Conservation (phyloP, 225 moss, liverwort and hornwort genomes). For the Lunularia cruciata region DNA sequence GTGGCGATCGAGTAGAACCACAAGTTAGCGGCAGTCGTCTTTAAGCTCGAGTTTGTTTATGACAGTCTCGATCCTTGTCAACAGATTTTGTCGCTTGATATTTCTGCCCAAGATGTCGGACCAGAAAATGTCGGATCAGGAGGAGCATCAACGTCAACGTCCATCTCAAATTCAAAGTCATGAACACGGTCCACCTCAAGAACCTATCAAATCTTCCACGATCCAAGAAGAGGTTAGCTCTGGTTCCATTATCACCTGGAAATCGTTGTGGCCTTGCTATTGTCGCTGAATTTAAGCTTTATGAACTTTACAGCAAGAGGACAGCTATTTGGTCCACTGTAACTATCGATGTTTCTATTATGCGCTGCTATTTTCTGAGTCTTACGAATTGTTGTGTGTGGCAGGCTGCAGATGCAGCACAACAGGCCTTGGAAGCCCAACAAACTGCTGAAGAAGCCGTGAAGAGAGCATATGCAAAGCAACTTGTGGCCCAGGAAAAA, state of each 20-base stretch:
- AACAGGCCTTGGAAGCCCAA: constrained; percentile 40
- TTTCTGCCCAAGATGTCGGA: background rate
- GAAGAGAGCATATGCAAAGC: constrained; percentile 33
- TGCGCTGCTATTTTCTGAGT: no score
- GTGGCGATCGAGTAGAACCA: no score
- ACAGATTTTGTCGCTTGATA: no score
- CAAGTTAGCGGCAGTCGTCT: no score
- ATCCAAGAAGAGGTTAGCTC: constrained; percentile 10
- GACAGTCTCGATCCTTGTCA: no score
- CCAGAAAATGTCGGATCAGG: constrained; percentile 3
- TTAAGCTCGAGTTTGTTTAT: no score
- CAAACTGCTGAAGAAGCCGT: constrained; percentile 38
- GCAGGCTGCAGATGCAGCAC: constrained; percentile 39
- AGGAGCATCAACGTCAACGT: background rate
- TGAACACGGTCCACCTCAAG: background rate
- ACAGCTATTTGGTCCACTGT: no score
- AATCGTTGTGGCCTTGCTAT: no score
- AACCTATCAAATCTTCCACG: background rate
- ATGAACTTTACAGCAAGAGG: no score
- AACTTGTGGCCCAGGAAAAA: constrained; percentile 44
- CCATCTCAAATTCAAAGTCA: background rate
- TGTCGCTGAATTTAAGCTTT: no score
- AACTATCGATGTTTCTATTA: no score
- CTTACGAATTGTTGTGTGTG: background rate
- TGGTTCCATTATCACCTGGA: no score